These are phyloP conservation scores for Mycena rosella DNA, from an alignment of 768 basidiomycete species.

Conservation along the genomic window DNA sequence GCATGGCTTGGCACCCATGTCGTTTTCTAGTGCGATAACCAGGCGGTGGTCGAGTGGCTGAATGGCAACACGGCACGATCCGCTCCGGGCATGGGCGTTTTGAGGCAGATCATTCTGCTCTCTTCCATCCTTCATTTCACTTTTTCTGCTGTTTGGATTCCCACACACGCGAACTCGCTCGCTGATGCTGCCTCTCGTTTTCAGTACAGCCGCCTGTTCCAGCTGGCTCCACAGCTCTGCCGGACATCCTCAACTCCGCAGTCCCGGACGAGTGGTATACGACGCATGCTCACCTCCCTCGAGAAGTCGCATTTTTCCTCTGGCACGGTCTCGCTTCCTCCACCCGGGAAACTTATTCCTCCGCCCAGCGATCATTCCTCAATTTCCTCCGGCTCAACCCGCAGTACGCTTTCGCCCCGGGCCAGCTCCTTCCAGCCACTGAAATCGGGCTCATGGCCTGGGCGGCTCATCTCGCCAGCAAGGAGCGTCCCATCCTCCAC, in stretches of 20 bases:
- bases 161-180: slow-evolving; percentile 27
- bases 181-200: slow-evolving; percentile 37
- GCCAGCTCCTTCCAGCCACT: background rate
- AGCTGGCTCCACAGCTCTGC: too few species aligned
- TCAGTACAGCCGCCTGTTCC: too few species aligned
- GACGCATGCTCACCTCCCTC: too few species aligned
- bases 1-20: slow-evolving; percentile 41
- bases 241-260: too few species aligned
- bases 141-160: slow-evolving; percentile 32
- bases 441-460: background rate
- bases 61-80: slow-evolving; percentile 29
- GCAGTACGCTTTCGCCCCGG: too few species aligned
- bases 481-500: background rate
- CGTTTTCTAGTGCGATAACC: slow-evolving; percentile 47
- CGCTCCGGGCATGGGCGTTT: slow-evolving; percentile 11
- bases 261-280: too few species aligned
- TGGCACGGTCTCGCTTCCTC: too few species aligned
- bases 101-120: slow-evolving; percentile 24
- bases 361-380: slow-evolving; percentile 7
- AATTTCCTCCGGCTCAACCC: too few species aligned
- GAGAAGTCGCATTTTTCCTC: too few species aligned
- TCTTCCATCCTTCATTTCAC: slow-evolving; percentile 13
- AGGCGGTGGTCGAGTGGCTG: too few species aligned
- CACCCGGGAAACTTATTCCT: too few species aligned
- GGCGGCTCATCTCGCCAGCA: background rate